Evolutionary conservation across 352 stramenopile species (phyloP).

Genomic region (Sclerospora graminicola): DNA sequence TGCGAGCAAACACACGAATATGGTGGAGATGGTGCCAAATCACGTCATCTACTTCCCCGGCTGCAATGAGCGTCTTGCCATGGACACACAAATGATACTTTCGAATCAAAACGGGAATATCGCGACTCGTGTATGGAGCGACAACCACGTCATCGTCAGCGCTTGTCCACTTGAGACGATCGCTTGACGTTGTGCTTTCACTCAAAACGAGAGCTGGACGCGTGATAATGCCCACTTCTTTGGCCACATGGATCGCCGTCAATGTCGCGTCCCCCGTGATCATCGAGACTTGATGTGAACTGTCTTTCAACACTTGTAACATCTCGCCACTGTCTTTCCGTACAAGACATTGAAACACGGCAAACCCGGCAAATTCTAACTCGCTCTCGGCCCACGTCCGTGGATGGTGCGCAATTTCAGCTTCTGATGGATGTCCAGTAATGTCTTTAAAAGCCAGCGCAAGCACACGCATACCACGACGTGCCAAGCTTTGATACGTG

Average conservation of each 20-base stretch:
- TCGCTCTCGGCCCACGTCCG: slow-evolving; percentile 88
- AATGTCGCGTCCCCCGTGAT: slow-evolving; percentile 97
- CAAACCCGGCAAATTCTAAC: slow-evolving; percentile 94
- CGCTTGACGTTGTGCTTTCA: slow-evolving; percentile 23
- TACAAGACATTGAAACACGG: slow-evolving; percentile 84
- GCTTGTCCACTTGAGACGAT: slow-evolving; percentile 67
- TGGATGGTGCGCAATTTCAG: slow-evolving; percentile 71
- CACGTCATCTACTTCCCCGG: slow-evolving; percentile 67
- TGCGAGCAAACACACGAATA: slow-evolving; percentile 93
- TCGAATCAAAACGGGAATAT: slow-evolving; percentile 47
- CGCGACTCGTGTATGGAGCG: slow-evolving; percentile 52
- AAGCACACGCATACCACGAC: slow-evolving; percentile 87
- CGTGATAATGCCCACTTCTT: slow-evolving; percentile 90
- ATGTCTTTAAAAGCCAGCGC: slow-evolving; percentile 94
- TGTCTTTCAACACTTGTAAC: slow-evolving; percentile 87
- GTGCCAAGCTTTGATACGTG: slow-evolving; percentile 77
- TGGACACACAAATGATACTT: slow-evolving; percentile 85
- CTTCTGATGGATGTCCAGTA: slow-evolving; percentile 48
- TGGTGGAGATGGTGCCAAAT: slow-evolving; percentile 77
- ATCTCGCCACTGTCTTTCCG: slow-evolving; percentile 95
- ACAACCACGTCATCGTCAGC: slow-evolving; percentile 64
- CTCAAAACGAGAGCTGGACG: slow-evolving; percentile 64
- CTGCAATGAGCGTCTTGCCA: slow-evolving; percentile 56
- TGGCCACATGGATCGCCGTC: slow-evolving; percentile 95
- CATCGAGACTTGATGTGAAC: slow-evolving; percentile 93